Percentiles rank a stretch among this genome's conserved stretches.
Conservation (phyloP, 2,329 filamentous ascomycete genomes). For the Penicillium sp. region DNA sequence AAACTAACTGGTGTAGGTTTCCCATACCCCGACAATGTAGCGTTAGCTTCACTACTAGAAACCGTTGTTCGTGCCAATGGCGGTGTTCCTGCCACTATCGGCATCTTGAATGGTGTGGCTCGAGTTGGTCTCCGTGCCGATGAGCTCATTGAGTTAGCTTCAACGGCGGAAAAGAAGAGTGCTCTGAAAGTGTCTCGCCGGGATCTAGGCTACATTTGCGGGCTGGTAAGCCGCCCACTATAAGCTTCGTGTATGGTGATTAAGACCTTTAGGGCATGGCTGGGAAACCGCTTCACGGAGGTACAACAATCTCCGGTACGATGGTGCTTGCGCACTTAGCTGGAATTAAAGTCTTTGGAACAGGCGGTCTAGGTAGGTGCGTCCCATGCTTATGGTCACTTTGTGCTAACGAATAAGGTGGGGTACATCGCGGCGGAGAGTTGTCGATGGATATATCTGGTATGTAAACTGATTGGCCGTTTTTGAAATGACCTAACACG, state of each 20-base stretch:
- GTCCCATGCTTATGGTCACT: too few relatives aligned
- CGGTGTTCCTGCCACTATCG: slow-evolving; percentile 87
- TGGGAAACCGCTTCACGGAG: slow-evolving; percentile 76
- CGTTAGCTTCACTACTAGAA: slow-evolving; percentile 80
- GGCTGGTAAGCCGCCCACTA: slow-evolving; percentile 61
- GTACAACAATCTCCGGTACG: slow-evolving; percentile 91
- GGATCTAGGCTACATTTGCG: slow-evolving; percentile 81
- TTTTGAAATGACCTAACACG: slow-evolving; percentile 5
- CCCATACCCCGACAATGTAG: slow-evolving; percentile 73
- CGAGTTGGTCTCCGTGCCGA: slow-evolving; percentile 75
- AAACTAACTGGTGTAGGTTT: slow-evolving; percentile 56
- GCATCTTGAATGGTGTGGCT: slow-evolving; percentile 81
- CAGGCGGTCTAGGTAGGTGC: slow-evolving; percentile 74
- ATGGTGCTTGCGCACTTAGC: slow-evolving; percentile 87
- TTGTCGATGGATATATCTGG: slow-evolving; percentile 85
- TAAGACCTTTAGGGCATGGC: slow-evolving; percentile 58
- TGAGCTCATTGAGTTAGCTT: slow-evolving; percentile 73
- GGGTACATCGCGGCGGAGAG: slow-evolving; percentile 89
- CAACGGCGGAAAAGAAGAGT: slow-evolving; percentile 66
- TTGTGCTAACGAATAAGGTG: slow-evolving; percentile 54
- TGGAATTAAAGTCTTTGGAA: slow-evolving; percentile 91
- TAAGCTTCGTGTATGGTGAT: not conserved
- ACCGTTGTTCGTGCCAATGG: slow-evolving; percentile 80
- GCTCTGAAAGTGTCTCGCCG: slow-evolving; percentile 85
- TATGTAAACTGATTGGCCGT: slow-evolving; percentile 23